Evolutionary conservation across 192 early-diverging fungal genomes (phyloP).

Genomic region (Rhizoclosmatium globosum): DNA sequence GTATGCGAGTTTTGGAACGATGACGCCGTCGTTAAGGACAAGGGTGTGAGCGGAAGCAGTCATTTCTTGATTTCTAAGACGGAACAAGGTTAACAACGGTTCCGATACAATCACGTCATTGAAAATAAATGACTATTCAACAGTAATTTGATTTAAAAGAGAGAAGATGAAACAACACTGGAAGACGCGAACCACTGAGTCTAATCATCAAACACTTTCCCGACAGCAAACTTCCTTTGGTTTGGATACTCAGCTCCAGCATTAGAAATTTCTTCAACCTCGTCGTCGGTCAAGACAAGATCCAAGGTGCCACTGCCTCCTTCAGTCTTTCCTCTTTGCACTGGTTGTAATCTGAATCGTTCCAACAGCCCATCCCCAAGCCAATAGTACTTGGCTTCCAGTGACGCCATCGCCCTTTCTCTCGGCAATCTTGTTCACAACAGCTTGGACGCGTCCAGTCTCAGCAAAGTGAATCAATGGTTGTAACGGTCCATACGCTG

Average conservation of each 20-base stretch:
- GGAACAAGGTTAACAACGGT: too few species aligned
- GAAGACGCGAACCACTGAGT: too few species aligned
- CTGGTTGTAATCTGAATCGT: constrained; percentile 31
- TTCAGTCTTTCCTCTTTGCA: constrained; percentile 23
- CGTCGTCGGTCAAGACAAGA: neutral
- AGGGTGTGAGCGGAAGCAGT: neutral
- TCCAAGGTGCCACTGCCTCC: constrained; percentile 34
- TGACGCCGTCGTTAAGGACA: constrained; percentile 9
- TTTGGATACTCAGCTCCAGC: neutral
- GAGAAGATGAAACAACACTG: too few species aligned
- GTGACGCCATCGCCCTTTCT: neutral
- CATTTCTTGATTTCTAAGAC: too few species aligned
- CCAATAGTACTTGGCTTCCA: constrained; percentile 26
- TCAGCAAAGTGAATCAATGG: constrained; percentile 38
- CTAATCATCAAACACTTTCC: too few species aligned
- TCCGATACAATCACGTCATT: too few species aligned
- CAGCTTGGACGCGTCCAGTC: constrained; percentile 6
- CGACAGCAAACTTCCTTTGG: too few species aligned
- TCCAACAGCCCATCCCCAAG: constrained; percentile 25
- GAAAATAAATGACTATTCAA: too few species aligned
- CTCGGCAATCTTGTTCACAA: constrained; percentile 16
- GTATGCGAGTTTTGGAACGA: constrained; percentile 37
- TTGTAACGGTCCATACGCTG: constrained; percentile 53
- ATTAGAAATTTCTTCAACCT: constrained; percentile 17
- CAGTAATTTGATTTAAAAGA: too few species aligned